A percentile compares a stretch with the other conserved stretches of the same genome.
These are phyloP conservation scores for Colletotrichum acutatum DNA, from an alignment of 2,329 filamentous ascomycete genomes.

Conservation along the genomic window DNA sequence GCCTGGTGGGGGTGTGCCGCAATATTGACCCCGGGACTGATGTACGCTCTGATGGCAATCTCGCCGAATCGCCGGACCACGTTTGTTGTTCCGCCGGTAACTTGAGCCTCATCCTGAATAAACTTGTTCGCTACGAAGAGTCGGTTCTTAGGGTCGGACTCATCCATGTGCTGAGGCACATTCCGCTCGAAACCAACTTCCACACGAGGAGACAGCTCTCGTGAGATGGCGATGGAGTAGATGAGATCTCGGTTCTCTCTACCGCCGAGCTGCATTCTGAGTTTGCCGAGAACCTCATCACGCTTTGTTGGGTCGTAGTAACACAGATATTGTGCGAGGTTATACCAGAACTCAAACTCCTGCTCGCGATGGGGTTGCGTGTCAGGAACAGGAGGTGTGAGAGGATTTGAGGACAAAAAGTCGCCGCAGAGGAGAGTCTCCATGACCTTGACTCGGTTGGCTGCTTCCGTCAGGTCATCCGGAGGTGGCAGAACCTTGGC, in stretches of 20 bases:
- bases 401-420: slow-evolving; percentile 67
- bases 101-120: slow-evolving; percentile 71
- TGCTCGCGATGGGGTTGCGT: slow-evolving; percentile 66
- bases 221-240: slow-evolving; percentile 86
- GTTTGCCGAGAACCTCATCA: slow-evolving; percentile 71
- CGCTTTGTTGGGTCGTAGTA: slow-evolving; percentile 68
- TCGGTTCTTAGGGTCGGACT: slow-evolving; percentile 74
- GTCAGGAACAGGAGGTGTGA: slow-evolving; percentile 60
- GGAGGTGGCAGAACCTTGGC: slow-evolving; percentile 57
- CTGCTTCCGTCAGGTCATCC: slow-evolving; percentile 71
- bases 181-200: slow-evolving; percentile 67
- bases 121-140: slow-evolving; percentile 77
- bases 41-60: slow-evolving; percentile 71
- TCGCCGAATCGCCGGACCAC: slow-evolving; percentile 77
- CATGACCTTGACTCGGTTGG: slow-evolving; percentile 78
- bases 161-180: slow-evolving; percentile 70
- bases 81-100: slow-evolving; percentile 77
- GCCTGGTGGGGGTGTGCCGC: slow-evolving; percentile 38
- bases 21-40: slow-evolving; percentile 63
- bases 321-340: slow-evolving; percentile 75
- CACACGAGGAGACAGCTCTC: slow-evolving; percentile 76
- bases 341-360: slow-evolving; percentile 85
- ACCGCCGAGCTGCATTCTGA: slow-evolving; percentile 79
- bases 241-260: slow-evolving; percentile 90
- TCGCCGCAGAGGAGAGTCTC: slow-evolving; percentile 82